phyloP scores from a whole-genome alignment of 768 basidiomycete genomes.

The Pleurotus tuoliensis region DNA sequence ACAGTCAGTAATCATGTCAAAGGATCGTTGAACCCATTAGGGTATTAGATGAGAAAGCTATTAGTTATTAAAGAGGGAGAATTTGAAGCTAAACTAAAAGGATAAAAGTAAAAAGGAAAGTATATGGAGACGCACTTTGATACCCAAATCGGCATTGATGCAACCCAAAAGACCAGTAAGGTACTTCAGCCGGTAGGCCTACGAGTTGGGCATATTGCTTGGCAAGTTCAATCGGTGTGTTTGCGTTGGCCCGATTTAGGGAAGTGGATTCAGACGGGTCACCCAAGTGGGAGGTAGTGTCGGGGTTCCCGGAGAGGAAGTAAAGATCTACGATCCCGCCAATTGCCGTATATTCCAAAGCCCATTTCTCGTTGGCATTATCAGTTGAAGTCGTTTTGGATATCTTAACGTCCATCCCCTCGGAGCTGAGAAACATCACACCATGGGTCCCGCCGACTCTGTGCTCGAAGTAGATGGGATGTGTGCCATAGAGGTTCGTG shows the following conservation, averaged over 20 bases:
- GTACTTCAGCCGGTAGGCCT: slow-evolving; percentile 66
- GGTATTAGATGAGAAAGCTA: not conserved
- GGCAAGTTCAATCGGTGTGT: slow-evolving; percentile 46
- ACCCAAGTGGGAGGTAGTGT: too few species aligned
- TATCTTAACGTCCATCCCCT: slow-evolving; percentile 78
- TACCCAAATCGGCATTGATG: slow-evolving; percentile 76
- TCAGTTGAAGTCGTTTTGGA: slow-evolving; percentile 20
- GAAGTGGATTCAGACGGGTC: too few species aligned
- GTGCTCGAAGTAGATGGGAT: slow-evolving; percentile 73
- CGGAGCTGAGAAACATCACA: slow-evolving; percentile 65
- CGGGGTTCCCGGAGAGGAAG: slow-evolving; percentile 65
- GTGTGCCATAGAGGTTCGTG: slow-evolving; percentile 69
- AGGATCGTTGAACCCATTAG: not conserved
- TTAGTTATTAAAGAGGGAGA: not conserved
- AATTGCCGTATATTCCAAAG: slow-evolving; percentile 72
- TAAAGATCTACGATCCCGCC: slow-evolving; percentile 78
- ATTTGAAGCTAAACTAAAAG: not conserved
- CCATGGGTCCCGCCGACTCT: slow-evolving; percentile 63
- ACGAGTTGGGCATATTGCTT: slow-evolving; percentile 67
- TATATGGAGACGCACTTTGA: slow-evolving; percentile 32
- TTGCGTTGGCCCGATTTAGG: too few species aligned
- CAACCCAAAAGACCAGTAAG: slow-evolving; percentile 71
- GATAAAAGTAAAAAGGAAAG: too few species aligned
- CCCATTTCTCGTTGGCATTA: slow-evolving; percentile 14
- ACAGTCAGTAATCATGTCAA: not conserved